Evolutionary conservation across 2,329 filamentous ascomycete genomes (phyloP).

Genomic region (Aspergillus ochraceoroseus): DNA sequence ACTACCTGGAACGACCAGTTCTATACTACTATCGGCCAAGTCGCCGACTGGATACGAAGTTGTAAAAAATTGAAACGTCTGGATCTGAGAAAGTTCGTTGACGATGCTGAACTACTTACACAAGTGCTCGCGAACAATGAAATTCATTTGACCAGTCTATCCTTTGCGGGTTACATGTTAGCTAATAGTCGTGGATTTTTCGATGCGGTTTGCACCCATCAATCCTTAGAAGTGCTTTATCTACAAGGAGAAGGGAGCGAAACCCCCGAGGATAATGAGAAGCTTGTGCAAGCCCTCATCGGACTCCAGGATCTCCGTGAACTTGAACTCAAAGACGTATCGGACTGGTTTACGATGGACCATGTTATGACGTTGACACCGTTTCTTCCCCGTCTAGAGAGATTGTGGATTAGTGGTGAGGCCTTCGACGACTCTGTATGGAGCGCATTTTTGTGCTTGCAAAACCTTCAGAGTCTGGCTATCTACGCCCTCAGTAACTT

Average conservation of each 20-base stretch:
- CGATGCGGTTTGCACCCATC: slow-evolving; percentile 26
- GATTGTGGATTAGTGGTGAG: slow-evolving; percentile 32
- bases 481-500: slow-evolving; percentile 36
- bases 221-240: slow-evolving; percentile 26
- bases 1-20: slow-evolving; percentile 47
- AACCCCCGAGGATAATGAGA: slow-evolving; percentile 23
- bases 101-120: slow-evolving; percentile 42
- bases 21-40: slow-evolving; percentile 49
- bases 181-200: slow-evolving; percentile 25
- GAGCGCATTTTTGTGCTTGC: slow-evolving; percentile 24
- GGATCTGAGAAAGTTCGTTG: slow-evolving; percentile 49
- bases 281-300: slow-evolving; percentile 30
- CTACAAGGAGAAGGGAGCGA: slow-evolving; percentile 32
- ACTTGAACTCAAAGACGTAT: slow-evolving; percentile 34
- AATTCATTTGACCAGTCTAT: slow-evolving; percentile 28
- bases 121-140: slow-evolving; percentile 25
- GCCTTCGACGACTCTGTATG: slow-evolving; percentile 29
- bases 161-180: slow-evolving; percentile 29
- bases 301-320: slow-evolving; percentile 29
- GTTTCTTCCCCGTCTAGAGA: slow-evolving; percentile 30
- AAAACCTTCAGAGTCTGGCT: slow-evolving; percentile 28
- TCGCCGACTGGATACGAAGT: slow-evolving; percentile 52
- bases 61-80: slow-evolving; percentile 51
- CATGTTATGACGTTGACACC: slow-evolving; percentile 29
- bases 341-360: slow-evolving; percentile 30